Evolutionary conservation across 257 asterid species (phyloP).

Genomic region (Agastache rugosa): DNA sequence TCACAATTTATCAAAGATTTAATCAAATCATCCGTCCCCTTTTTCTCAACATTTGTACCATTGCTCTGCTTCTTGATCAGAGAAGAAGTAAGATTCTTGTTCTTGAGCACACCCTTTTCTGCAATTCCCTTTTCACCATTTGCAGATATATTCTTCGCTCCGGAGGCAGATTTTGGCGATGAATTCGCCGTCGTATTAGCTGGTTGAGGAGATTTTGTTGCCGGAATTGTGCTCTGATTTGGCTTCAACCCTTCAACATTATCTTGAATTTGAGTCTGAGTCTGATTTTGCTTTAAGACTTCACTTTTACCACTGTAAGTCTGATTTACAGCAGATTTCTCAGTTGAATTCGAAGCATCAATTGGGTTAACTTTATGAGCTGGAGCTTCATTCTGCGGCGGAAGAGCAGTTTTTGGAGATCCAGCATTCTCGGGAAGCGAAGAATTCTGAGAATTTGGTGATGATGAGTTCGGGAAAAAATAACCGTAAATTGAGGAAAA

Average conservation of each 20-base stretch:
- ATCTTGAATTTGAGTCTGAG: constrained; percentile 30
- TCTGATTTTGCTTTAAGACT: constrained; percentile 46
- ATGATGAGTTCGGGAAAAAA: constrained; percentile 57
- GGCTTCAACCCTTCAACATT: constrained; percentile 38
- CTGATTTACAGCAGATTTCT: constrained; percentile 29
- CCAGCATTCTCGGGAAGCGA: constrained; percentile 15
- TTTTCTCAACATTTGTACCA: constrained; percentile 29
- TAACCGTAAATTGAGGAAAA: constrained; percentile 58
- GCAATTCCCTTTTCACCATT: constrained; percentile 43
- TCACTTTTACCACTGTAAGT: constrained; percentile 34
- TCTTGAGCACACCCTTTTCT: constrained; percentile 48
- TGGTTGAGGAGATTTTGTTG: constrained; percentile 16
- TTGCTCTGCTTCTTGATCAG: constrained; percentile 47
- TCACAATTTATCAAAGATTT: constrained; percentile 70
- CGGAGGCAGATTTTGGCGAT: constrained; percentile 36
- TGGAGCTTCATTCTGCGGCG: constrained; percentile 24
- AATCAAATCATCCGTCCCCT: constrained; percentile 53
- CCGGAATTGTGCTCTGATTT: constrained; percentile 43
- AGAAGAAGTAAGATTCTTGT: constrained; percentile 58
- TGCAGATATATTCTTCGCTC: constrained; percentile 29
- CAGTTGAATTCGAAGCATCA: constrained; percentile 35
- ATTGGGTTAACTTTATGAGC: constrained; percentile 35
- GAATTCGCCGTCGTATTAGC: constrained; percentile 34
- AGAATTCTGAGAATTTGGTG: constrained; percentile 30
- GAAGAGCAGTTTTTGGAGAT: constrained; percentile 26